Evolutionary conservation across 2,329 filamentous ascomycete species (phyloP).

Genomic region (Ophiocordyceps unilateralis): DNA sequence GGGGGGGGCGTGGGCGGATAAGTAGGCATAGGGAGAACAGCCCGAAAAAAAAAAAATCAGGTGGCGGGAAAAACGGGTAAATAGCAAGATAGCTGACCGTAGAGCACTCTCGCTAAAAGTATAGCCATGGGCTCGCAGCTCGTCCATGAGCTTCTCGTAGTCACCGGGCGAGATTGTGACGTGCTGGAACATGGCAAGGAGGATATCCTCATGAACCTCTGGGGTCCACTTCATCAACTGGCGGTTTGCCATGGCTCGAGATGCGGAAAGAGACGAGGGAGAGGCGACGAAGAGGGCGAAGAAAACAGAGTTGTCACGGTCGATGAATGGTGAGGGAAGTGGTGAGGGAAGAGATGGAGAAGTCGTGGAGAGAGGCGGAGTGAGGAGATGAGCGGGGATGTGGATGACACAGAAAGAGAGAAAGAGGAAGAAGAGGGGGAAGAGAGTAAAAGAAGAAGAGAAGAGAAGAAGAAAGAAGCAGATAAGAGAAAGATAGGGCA

Average conservation of each 20-base stretch:
- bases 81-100: conserved; percentile 11
- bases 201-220: conserved; percentile 24
- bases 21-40: neutral
- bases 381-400: too few relatives aligned
- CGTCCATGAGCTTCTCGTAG: conserved; percentile 18
- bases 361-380: neutral
- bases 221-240: conserved; percentile 22
- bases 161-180: conserved; percentile 15
- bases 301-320: too few relatives aligned
- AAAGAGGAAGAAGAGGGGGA: too few relatives aligned
- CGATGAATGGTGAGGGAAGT: neutral
- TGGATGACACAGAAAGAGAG: too few relatives aligned
- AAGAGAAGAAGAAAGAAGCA: neutral
- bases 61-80: conserved; percentile 1
- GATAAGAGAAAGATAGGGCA: too few relatives aligned
- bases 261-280: neutral
- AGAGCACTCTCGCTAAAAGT: conserved; percentile 22
- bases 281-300: too few relatives aligned
- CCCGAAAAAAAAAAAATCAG: conserved; percentile 1
- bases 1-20: too few relatives aligned
- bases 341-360: neutral
- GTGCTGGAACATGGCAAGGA: conserved; percentile 21
- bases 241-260: conserved; percentile 10
- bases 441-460: too few relatives aligned
- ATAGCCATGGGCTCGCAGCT: conserved; percentile 21